Base-by-base conservation (phyloP, 108 stramenopile species). In the Nitzschia sp. region DNA sequence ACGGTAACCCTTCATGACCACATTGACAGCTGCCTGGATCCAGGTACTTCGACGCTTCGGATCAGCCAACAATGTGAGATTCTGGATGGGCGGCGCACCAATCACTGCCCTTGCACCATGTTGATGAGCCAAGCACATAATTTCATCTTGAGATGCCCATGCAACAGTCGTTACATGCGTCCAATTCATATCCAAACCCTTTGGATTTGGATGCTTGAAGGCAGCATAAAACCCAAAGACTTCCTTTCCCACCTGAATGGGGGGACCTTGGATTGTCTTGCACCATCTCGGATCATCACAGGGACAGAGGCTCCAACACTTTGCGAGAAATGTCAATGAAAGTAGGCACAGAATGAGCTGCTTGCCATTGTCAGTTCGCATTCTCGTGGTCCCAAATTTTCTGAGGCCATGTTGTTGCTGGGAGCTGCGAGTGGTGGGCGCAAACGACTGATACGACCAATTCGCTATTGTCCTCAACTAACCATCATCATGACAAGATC, bases 91-190 rank as follows among this genome's bases (percentile, higher is more conserved):
- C 21, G 66, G 66, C 29, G 66, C 50, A 10, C 29, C 64, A 29
- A 76, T 34, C 24, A 71, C 46, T 11, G 58, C 66, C 57, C 75
- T 65, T 20, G 65, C 68, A 39, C 59, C 64, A 50, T 68, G 74
- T 63, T 60, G 34, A 55, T 80, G 80, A 11, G 80, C 80, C 22
- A 42, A 55, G 51, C 80, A 80, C 57, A 80, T 72, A 5, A 80
- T 9, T 12, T 72, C 75, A 61, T 67, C 70, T 8, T 46, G 51
- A 39, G n/a, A 21, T 12, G 71, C 75, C 75, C 75, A 76, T n/a
- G 80, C 80, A 6, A 80, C 62, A 22, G 80, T 80, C 3, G 72
- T 80, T 0, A 80, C 60, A 42, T 67, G 71, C 11, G 70, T 72
- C 74, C 75, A 74, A 68, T 71, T 76, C 34, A 60, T 54, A 53